Evolutionary conservation across 805 yeast genomes (phyloP), one percentile per base, ranked within the genome.

Genomic region (Yarrowia divulgata): DNA sequence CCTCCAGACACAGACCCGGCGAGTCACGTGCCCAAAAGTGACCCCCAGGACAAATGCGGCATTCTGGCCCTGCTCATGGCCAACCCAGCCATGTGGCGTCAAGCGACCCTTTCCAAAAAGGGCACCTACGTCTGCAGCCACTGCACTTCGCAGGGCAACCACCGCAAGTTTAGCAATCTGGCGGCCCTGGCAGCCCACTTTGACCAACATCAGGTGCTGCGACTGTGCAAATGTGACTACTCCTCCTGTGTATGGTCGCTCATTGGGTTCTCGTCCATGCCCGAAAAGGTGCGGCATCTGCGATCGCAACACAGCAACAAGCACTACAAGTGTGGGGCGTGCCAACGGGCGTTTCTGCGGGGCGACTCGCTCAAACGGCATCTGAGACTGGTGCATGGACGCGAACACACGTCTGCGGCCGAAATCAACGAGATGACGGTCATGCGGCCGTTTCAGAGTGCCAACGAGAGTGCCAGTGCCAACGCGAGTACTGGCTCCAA

Each of bases 121-220:
- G 66, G 66, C n/a, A 45, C 45, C 50, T 60, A 60, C n/a, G 66
- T 60, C 16, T 60, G 66, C 34, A 60, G 52, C 29, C 66, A 60
- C 18, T 60, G 66, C 42, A 60, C 66, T 4, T 19, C 40, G 2
- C 52, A 19, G 16, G 62, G 62, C 18, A 39, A 39, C 19, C 34
- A 16, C 19, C 5, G 34, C 3, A 39, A 40, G 62, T 55, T 55
- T 23, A 23, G 35, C 34, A 55, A 42, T 16, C 35, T 55, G 23
- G 66, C 66, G 2, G 39, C 49, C 1, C 52, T 60, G 16, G 66
- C 66, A 2, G 66, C 66, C 18, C 66, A 60, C 32, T 45, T 60
- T 34, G 66, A 60, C 52, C 9, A 13, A 29, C 35, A 60, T 18
- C 14, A 43, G 16, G 49, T 60, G 29, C 7, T 18, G 32, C 40